These are phyloP conservation scores for Pseudocercospora eumusae DNA, from an alignment of 2,329 filamentous ascomycete species.

Conservation along the genomic window DNA sequence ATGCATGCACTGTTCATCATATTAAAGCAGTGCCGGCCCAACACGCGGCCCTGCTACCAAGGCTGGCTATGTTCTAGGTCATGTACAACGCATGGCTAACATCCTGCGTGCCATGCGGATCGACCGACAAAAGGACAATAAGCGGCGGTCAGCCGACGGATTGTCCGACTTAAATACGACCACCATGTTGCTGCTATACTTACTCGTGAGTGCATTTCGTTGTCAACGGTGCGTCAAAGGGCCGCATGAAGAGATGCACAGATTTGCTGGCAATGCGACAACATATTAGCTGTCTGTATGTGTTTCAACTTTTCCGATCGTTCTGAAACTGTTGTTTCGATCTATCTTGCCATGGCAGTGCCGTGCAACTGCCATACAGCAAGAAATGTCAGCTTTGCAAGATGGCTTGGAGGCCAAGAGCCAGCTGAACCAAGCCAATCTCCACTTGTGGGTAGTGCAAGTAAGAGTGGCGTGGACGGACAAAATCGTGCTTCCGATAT, in stretches of 20 bases:
- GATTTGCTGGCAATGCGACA: neutral
- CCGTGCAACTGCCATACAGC: conserved; percentile 3
- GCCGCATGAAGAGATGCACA: neutral
- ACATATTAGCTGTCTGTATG: neutral
- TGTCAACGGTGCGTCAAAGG: neutral
- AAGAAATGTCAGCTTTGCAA: conserved; percentile 16
- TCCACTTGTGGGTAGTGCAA: conserved; percentile 5
- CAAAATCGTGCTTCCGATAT: neutral
- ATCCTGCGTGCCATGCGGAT: conserved; percentile 10
- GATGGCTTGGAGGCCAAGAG: conserved; percentile 16
- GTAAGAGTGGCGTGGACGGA: conserved; percentile 1
- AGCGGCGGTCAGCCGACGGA: conserved; percentile 8
- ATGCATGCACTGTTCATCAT: conserved; percentile 8
- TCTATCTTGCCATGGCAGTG: neutral
- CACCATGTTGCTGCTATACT: neutral
- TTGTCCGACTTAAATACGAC: conserved; percentile 8
- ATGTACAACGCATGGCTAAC: conserved; percentile 7
- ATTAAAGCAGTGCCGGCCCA: conserved; percentile 5
- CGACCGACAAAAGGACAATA: conserved; percentile 9
- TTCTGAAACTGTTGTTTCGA: conserved; percentile 7
- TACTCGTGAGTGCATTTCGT: neutral
- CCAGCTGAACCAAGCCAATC: conserved; percentile 13
- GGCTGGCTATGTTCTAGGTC: conserved; percentile 6
- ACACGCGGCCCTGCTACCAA: conserved; percentile 1
- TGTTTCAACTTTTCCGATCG: conserved; percentile 6